Percentiles rank a stretch among this genome's conserved stretches.
Conservation (phyloP, 2,329 filamentous ascomycete genomes). For the Arthrobotrys iridis region DNA sequence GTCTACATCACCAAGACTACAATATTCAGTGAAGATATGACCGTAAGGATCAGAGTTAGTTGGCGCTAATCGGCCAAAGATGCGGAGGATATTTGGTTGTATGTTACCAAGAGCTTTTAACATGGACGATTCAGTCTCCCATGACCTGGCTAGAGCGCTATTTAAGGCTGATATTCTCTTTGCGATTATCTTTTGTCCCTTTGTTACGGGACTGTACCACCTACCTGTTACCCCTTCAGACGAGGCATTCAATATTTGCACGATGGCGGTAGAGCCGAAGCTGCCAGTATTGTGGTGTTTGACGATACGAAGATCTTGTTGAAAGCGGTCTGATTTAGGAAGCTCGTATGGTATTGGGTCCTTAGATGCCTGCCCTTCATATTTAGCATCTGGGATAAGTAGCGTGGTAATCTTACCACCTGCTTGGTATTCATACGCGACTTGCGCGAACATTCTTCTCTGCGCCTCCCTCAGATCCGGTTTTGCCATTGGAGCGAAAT, state of each 20-base stretch:
- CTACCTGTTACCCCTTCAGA: neutral
- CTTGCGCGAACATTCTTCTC: no score
- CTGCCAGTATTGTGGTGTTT: conserved; percentile 13
- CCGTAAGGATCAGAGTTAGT: conserved; percentile 8
- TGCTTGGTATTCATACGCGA: no score
- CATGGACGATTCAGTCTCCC: conserved; percentile 3
- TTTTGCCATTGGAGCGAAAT: no score
- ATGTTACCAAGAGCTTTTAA: neutral
- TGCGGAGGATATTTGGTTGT: neutral
- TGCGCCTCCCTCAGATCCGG: no score
- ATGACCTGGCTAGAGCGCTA: neutral
- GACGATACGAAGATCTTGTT: neutral
- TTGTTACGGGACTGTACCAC: neutral
- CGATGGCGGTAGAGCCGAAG: conserved; percentile 25
- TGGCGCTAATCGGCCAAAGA: conserved; percentile 5
- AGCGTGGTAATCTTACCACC: no score
- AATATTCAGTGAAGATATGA: conserved; percentile 36
- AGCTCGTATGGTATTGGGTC: conserved; percentile 21
- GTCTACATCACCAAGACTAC: conserved; percentile 25
- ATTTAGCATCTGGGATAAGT: no score
- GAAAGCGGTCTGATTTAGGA: neutral
- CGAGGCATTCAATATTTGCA: neutral
- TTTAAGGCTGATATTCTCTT: conserved; percentile 28
- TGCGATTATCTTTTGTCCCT: conserved; percentile 9
- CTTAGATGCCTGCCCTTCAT: neutral